Percentiles rank a stretch among this genome's conserved stretches.
Evolutionary conservation across 2,329 filamentous ascomycete genomes (phyloP).

Genomic region (Neonectria coccinea): DNA sequence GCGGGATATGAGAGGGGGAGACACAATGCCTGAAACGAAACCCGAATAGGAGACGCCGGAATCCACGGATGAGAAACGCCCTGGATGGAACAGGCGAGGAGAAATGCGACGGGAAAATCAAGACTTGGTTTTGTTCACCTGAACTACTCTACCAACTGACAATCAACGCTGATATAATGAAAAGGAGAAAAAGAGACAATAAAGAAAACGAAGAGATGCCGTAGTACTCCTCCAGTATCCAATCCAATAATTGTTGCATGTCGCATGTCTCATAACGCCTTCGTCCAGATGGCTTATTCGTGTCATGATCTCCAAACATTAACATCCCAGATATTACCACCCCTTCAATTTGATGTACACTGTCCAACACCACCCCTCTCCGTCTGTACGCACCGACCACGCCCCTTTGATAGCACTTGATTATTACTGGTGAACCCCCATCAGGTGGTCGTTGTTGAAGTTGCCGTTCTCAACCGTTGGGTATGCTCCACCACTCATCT

Average conservation of each 20-base stretch:
- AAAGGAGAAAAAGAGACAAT: background rate
- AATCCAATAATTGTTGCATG: constrained; percentile 26
- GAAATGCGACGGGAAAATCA: background rate
- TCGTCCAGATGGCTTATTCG: constrained; percentile 5
- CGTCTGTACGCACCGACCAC: constrained; percentile 4
- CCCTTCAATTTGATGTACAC: constrained; percentile 26
- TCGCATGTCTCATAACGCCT: constrained; percentile 42
- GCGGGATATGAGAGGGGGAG: constrained; percentile 24
- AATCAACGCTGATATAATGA: constrained; percentile 8
- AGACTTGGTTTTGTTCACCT: background rate
- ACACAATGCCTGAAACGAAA: constrained; percentile 18
- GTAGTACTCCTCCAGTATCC: constrained; percentile 22
- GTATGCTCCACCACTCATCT: constrained; percentile 74
- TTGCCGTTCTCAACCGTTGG: constrained; percentile 73
- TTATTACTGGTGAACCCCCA: constrained; percentile 15
- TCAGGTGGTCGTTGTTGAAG: constrained; percentile 46
- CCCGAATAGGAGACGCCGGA: background rate
- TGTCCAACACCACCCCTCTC: constrained; percentile 7
- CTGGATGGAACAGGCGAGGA: background rate
- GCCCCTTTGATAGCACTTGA: background rate
- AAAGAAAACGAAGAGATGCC: constrained; percentile 12
- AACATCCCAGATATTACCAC: constrained; percentile 21
- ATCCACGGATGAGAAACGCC: background rate
- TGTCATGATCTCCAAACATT: constrained; percentile 7
- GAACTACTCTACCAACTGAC: constrained; percentile 1